Conservation (phyloP, 139 green algal species). For the Closterium sp. region DNA sequence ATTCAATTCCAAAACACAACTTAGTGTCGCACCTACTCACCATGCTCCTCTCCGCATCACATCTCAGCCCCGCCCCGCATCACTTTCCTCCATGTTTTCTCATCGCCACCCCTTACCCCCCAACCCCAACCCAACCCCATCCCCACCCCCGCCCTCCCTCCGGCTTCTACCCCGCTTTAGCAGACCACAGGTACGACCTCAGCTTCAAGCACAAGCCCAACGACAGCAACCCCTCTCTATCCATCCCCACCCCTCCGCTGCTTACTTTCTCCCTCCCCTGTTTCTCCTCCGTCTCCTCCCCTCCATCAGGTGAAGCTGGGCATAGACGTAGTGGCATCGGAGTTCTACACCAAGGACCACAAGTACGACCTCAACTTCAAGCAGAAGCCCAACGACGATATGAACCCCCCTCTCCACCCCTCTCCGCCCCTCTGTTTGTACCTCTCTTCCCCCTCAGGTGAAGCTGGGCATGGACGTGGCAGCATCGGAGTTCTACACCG, state of each 20-base stretch:
- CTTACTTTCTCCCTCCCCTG: not conserved
- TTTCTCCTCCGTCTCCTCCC: too few species aligned
- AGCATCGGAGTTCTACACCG: conserved; percentile 84
- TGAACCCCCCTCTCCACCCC: conserved; percentile 9
- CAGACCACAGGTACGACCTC: not conserved
- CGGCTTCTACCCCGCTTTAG: too few species aligned
- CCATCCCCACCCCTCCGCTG: not conserved
- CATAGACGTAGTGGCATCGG: conserved; percentile 95
- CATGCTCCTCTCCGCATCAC: too few species aligned
- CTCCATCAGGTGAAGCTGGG: conserved; percentile 82
- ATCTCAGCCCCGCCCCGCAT: too few species aligned
- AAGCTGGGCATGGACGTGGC: conserved; percentile 99
- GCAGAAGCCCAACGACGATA: not conserved
- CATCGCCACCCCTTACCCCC: too few species aligned
- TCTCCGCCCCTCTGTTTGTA: not conserved
- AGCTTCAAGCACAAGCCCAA: not conserved
- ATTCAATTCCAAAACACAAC: too few species aligned
- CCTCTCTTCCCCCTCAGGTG: conserved; percentile 58
- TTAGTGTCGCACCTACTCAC: too few species aligned
- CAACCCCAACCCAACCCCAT: too few species aligned
- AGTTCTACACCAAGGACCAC: conserved; percentile 76
- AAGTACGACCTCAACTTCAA: conserved; percentile 86
- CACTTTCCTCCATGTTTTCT: too few species aligned
- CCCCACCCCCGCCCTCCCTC: not conserved
- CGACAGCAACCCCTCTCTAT: not conserved